phyloP scores from a whole-genome alignment of 176 grass and related monocot species.

The Lolium perenne region DNA sequence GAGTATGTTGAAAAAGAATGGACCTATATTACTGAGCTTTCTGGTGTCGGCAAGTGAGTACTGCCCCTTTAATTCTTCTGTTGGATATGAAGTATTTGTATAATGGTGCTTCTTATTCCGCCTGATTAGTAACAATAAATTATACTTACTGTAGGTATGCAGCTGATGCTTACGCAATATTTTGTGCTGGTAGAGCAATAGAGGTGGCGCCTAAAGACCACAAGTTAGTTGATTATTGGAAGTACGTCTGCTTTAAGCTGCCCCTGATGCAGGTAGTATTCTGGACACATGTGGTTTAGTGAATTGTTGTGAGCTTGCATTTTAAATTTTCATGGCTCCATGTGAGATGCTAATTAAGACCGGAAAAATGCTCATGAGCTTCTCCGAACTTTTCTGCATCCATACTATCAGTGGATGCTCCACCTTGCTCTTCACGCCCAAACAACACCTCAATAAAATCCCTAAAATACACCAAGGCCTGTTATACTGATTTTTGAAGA shows the following conservation, averaged over 20 bases:
- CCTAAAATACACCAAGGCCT: neutral
- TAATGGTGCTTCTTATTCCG: neutral
- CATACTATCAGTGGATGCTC: neutral
- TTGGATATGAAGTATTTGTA: neutral
- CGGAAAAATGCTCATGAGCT: neutral
- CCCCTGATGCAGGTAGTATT: conserved; percentile 40
- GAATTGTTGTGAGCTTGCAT: conserved; percentile 24
- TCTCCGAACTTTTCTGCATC: neutral
- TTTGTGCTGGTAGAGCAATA: conserved; percentile 62
- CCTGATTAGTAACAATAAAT: neutral
- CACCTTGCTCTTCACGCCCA: neutral
- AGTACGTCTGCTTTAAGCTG: conserved; percentile 51
- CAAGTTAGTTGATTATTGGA: conserved; percentile 79
- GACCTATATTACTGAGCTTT: conserved; percentile 69
- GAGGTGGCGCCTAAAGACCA: conserved; percentile 71
- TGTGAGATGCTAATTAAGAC: conserved; percentile 16
- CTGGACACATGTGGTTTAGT: neutral
- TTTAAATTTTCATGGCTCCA: neutral
- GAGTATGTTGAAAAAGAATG: conserved; percentile 56
- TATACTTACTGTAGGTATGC: conserved; percentile 58
- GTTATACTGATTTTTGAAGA: neutral
- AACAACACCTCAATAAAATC: conserved; percentile 10
- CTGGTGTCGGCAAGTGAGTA: conserved; percentile 79
- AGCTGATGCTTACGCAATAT: conserved; percentile 90
- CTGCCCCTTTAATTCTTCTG: neutral